phyloP scores from a whole-genome alignment of 228 moss, liverwort and hornwort genomes.

The Sphagnum magellanicum region DNA sequence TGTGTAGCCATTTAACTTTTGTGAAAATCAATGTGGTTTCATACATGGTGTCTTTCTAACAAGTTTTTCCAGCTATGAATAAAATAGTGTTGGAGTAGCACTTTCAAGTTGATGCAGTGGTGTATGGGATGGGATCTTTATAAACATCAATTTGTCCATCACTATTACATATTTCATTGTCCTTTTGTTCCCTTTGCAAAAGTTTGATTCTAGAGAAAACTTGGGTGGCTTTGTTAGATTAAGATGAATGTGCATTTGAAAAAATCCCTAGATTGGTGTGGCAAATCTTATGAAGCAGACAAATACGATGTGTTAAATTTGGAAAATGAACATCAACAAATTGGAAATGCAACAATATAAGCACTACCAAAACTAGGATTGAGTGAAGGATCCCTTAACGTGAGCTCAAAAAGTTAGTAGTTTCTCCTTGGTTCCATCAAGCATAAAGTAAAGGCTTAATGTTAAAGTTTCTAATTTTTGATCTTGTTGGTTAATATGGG shows the following conservation, averaged over 20 bases:
- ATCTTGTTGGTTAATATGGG: neutral
- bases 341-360: conserved; percentile 31
- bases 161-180: conserved; percentile 41
- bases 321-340: conserved; percentile 36
- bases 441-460: neutral
- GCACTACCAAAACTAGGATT: neutral
- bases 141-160: conserved; percentile 98
- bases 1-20: too few species aligned
- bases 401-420: too few species aligned
- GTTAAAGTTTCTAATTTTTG: neutral
- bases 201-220: too few species aligned
- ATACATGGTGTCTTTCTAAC: conserved; percentile 7
- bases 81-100: conserved; percentile 90
- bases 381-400: too few species aligned
- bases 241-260: too few species aligned
- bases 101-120: conserved; percentile 69
- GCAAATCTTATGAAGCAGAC: too few species aligned
- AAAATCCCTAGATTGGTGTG: too few species aligned
- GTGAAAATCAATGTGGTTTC: too few species aligned
- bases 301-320: conserved; percentile 6
- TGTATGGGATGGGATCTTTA: conserved; percentile 97
- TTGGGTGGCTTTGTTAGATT: too few species aligned
- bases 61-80: conserved; percentile 87
- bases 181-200: too few species aligned
- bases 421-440: too few species aligned